Percentiles rank a stretch among this genome's conserved stretches.
phyloP scores from a whole-genome alignment of 768 basidiomycete genomes.

The Roridomyces roridus region DNA sequence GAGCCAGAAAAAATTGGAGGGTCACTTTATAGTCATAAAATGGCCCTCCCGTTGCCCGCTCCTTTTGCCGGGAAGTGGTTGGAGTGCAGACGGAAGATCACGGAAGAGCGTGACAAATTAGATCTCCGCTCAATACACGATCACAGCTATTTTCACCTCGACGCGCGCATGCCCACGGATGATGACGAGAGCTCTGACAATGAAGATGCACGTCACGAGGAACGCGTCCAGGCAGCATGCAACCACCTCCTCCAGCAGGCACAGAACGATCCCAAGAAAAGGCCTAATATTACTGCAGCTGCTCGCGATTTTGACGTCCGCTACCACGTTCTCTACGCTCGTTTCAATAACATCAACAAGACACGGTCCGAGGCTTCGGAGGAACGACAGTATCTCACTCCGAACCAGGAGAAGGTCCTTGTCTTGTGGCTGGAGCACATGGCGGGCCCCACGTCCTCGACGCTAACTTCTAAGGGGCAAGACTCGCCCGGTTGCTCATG shows the following conservation, averaged over 20 bases:
- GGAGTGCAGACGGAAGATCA: too few species aligned
- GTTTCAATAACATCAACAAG: constrained; percentile 3
- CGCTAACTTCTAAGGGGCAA: too few species aligned
- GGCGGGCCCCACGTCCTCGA: too few species aligned
- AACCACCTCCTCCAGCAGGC: neutral
- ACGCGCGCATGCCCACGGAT: too few species aligned
- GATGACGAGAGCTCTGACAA: too few species aligned
- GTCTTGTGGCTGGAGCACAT: constrained; percentile 11
- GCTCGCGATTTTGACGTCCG: neutral
- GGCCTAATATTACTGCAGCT: constrained; percentile 1
- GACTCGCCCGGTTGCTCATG: too few species aligned
- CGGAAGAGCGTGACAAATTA: constrained; percentile 4
- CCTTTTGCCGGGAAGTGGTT: too few species aligned
- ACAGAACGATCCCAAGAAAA: constrained; percentile 2
- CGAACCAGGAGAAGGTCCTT: neutral
- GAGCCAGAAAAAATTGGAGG: too few species aligned
- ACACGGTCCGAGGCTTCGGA: neutral
- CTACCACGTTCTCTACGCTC: neutral
- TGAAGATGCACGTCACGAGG: too few species aligned
- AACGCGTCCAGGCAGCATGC: neutral
- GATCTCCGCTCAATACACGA: neutral
- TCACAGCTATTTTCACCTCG: neutral
- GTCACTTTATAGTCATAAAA: too few species aligned
- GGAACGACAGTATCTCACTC: neutral
- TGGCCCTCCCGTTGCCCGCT: too few species aligned